Percentiles rank a stretch among this genome's conserved stretches.
Conservation (phyloP, 75 land plant species). For the Gnetum montanum region DNA sequence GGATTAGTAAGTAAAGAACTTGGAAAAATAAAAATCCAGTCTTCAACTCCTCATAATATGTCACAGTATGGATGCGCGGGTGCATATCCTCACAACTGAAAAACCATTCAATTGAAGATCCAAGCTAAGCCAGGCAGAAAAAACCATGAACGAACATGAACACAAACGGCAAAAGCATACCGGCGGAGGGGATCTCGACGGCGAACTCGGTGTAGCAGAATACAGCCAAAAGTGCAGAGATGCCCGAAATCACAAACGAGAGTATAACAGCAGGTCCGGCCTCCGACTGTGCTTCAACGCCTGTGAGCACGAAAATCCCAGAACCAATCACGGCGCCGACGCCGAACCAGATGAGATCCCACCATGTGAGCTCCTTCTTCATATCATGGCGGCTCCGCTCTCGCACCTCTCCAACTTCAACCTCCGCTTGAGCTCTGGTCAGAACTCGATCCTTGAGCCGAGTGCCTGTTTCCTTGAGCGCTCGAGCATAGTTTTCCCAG, state of each 20-base stretch:
- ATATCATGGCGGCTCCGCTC: conserved; percentile 47
- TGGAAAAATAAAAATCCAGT: too few species aligned
- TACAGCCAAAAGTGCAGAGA: conserved; percentile 76
- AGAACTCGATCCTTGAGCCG: conserved; percentile 46
- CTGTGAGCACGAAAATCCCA: conserved; percentile 89
- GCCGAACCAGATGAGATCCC: conserved; percentile 81
- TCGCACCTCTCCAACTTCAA: conserved; percentile 38
- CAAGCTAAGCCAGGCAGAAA: too few species aligned
- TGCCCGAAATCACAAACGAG: conserved; percentile 59
- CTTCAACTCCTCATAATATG: too few species aligned
- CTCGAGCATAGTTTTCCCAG: conserved; percentile 42
- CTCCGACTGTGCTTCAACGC: conserved; percentile 25
- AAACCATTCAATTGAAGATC: too few species aligned
- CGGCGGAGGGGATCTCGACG: conserved; percentile 83
- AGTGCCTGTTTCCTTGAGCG: conserved; percentile 22
- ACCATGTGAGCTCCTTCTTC: conserved; percentile 72
- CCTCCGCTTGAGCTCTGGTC: conserved; percentile 29
- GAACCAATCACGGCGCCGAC: conserved; percentile 83
- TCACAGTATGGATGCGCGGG: too few species aligned
- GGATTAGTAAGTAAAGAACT: too few species aligned
- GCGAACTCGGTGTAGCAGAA: conserved; percentile 92
- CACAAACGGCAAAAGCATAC: conserved; percentile 19
- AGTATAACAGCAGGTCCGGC: conserved; percentile 70
- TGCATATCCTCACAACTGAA: too few species aligned
- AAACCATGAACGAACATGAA: too few species aligned